Base-by-base conservation (phyloP, 495 filamentous ascomycete species). In the Jackrogersella minutella region DNA sequence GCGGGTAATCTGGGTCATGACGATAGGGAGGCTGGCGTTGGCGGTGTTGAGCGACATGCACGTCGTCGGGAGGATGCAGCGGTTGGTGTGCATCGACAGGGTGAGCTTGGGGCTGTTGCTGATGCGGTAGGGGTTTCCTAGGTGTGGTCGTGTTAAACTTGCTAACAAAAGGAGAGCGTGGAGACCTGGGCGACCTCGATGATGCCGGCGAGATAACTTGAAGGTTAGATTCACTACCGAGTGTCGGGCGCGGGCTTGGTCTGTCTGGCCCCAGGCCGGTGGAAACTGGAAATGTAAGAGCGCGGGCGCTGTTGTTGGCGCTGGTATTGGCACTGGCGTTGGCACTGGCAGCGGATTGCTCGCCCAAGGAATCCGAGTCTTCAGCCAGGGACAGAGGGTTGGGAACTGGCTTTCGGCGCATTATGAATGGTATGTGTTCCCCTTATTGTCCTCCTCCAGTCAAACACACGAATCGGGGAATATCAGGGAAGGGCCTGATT, bases 381-480 rank as follows among this genome's bases (percentile, higher is more conserved):
- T 47, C 69, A 69, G 70, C 68, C 62, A 84, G 75, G 64, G 78
- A 72, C 74, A 86, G 78, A 76, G 83, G 81, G 68, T 84, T 80
- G 60, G 82, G 82, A 67, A 75, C 79, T 62, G 79, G 68, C 76
- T 84, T 86, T 68, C 83, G 81, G 58, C 79, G 81, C 83, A 86
- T 86, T 64, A 68, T 76, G 61, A 44, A 58, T 62, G 61, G 66
- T 53, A 64, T 64, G 66, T 61, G 52, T 65, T 63, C 49, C 66
- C 66, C 61, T 59, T 65, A 65, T 62, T 60, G 61, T 54, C 61
- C 56, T 54, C 61, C 56, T 69, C 56, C 66, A 62, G 57, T 50
- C 50, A 54, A 62, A 69, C 57, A 43, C 49, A 52, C 64, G 64
- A 62, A 64, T 69, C 69, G 69, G 69, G 67, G 43, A 74, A 69